Conservation (phyloP, 2,329 filamentous ascomycete species). For the Exserohilum rostratum region DNA sequence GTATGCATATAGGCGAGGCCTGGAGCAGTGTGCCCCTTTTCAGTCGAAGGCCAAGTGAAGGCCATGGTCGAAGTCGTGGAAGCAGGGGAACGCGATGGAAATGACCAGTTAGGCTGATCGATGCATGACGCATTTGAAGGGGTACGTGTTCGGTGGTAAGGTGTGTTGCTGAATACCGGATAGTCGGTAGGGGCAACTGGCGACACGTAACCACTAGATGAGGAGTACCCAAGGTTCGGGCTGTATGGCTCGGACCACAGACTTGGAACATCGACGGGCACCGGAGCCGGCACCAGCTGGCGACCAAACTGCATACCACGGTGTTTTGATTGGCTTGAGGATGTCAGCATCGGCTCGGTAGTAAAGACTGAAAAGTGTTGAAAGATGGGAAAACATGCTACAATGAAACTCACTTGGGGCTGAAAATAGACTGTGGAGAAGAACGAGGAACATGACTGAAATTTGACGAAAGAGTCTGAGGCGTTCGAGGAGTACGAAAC, state of each 20-base stretch:
- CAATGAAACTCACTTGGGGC: slow-evolving; percentile 47
- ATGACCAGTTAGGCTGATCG: slow-evolving; percentile 35
- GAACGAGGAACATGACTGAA: slow-evolving; percentile 40
- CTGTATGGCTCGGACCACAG: slow-evolving; percentile 38
- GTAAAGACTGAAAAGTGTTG: background rate
- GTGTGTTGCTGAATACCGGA: slow-evolving; percentile 34
- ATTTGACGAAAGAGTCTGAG: slow-evolving; percentile 36
- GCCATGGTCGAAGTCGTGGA: slow-evolving; percentile 44
- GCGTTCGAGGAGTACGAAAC: slow-evolving; percentile 49
- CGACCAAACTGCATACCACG: slow-evolving; percentile 14
- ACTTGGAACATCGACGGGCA: slow-evolving; percentile 27
- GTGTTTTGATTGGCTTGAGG: slow-evolving; percentile 28
- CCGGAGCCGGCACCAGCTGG: slow-evolving; percentile 22
- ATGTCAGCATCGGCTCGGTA: background rate
- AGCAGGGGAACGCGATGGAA: slow-evolving; percentile 42
- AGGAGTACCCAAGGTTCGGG: slow-evolving; percentile 40
- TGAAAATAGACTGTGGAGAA: slow-evolving; percentile 34
- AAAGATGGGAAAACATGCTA: slow-evolving; percentile 14
- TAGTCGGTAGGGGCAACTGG: slow-evolving; percentile 37
- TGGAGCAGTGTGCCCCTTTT: slow-evolving; percentile 35
- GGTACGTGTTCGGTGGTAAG: slow-evolving; percentile 45
- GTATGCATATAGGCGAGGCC: slow-evolving; percentile 31
- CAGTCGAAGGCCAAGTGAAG: slow-evolving; percentile 38
- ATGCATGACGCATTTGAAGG: slow-evolving; percentile 47
- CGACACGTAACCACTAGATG: slow-evolving; percentile 44